Percentiles rank a stretch among this genome's conserved stretches.
Conservation (phyloP, 2,329 filamentous ascomycete species). For the Nigrospora osmanthi region DNA sequence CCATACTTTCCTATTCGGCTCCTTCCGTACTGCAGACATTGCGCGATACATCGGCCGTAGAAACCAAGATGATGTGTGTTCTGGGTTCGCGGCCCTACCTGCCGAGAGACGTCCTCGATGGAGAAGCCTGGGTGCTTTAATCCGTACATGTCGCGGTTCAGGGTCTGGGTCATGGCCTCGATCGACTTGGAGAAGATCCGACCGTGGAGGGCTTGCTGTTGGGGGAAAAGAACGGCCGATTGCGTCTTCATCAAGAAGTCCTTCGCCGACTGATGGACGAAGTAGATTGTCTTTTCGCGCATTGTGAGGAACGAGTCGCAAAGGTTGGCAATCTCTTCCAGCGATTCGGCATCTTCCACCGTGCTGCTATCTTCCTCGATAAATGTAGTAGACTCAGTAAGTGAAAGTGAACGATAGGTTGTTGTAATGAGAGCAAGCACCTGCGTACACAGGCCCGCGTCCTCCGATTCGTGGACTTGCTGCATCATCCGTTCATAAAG, state of each 20-base stretch:
- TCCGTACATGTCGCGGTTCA: slow-evolving; percentile 27
- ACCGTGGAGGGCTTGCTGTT: slow-evolving; percentile 14
- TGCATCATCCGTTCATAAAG: slow-evolving; percentile 30
- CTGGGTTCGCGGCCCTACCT: slow-evolving; percentile 7
- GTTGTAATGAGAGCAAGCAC: too few relatives aligned
- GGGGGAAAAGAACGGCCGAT: slow-evolving; percentile 17
- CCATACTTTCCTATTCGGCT: too few relatives aligned
- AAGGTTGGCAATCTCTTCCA: slow-evolving; percentile 8
- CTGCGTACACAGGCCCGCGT: too few relatives aligned
- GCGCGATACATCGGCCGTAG: slow-evolving; percentile 11
- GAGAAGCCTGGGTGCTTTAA: slow-evolving; percentile 13
- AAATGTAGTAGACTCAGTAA: too few relatives aligned
- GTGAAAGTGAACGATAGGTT: too few relatives aligned
- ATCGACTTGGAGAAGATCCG: slow-evolving; percentile 26
- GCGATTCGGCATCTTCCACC: too few relatives aligned
- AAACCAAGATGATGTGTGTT: too few relatives aligned
- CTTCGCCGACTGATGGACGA: slow-evolving; percentile 35
- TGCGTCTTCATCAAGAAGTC: slow-evolving; percentile 24
- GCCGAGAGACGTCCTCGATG: slow-evolving; percentile 11
- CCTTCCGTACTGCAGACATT: too few relatives aligned
- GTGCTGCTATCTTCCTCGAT: too few relatives aligned
- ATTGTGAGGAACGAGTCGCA: slow-evolving; percentile 33
- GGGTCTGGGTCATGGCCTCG: slow-evolving; percentile 13
- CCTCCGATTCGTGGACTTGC: slow-evolving; percentile 12
- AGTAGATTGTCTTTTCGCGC: slow-evolving; percentile 17